phyloP scores from a whole-genome alignment of 345 rosid species.

The Erucastrum elatum region DNA sequence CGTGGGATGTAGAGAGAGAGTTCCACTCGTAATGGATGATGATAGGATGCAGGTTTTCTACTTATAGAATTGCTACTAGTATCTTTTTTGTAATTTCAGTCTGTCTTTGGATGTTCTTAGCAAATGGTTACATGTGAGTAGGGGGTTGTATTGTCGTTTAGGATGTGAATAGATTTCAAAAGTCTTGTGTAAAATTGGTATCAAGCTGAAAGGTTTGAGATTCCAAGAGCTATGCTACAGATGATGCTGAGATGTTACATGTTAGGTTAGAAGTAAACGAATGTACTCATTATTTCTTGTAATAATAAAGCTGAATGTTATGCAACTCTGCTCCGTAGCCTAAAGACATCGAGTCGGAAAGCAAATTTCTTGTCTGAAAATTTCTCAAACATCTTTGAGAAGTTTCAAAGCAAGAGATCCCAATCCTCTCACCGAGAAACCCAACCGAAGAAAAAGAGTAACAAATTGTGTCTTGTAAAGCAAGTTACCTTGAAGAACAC shows the following conservation, averaged over 20 bases:
- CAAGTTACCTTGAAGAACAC: neutral
- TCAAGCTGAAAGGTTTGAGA: conserved; percentile 36
- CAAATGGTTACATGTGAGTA: conserved; percentile 33
- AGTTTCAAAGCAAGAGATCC: no score
- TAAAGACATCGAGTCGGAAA: no score
- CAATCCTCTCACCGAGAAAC: no score
- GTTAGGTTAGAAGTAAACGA: conserved; percentile 9
- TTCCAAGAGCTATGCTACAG: neutral
- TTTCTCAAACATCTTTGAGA: no score
- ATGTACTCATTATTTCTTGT: conserved; percentile 10
- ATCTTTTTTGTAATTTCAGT: conserved; percentile 18
- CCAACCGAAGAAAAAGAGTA: neutral
- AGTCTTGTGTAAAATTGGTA: conserved; percentile 34
- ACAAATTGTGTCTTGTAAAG: neutral
- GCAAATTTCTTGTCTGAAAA: no score
- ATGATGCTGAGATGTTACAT: neutral
- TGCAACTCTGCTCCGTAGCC: no score
- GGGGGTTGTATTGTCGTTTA: conserved; percentile 28
- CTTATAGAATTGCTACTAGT: conserved; percentile 29
- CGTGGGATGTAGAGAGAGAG: conserved; percentile 19
- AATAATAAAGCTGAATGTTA: neutral
- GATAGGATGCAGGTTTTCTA: conserved; percentile 30
- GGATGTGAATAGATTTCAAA: conserved; percentile 47
- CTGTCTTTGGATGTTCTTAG: conserved; percentile 19
- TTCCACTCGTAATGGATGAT: conserved; percentile 14